Base-by-base conservation (phyloP, 345 rosid genomes). In the Schrenkiella parvula region DNA sequence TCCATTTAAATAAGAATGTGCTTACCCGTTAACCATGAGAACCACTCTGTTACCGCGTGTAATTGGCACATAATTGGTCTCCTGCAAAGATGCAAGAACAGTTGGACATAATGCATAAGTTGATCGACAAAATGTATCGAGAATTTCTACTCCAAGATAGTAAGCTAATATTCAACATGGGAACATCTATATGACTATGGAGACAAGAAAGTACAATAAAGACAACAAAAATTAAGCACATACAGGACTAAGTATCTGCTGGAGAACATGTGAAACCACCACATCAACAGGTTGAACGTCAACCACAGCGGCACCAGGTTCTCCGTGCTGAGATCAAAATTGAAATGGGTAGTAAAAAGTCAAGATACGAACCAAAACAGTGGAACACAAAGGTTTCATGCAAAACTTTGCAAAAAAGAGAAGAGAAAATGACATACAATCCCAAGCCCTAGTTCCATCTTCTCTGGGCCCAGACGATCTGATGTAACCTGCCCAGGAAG, bases 371-470 rank as follows among this genome's bases (percentile, higher is more conserved):
- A 58, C 70, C 73, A 58, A 60, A 47, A 35, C 15, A 50, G 5
- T 4, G 46, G 34, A 68, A 15, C 21, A 59, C 55, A 39, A 10
- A 28, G 11, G n/a, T 48, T 43, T 21, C 53, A 18, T 35, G 44
- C 17, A 48, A 21, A 35, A n/a, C n/a, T 28, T 14, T 8, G 12
- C 8, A 22, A 43, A 38, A n/a, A 4, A 50, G 21, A 25, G 13
- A 35, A 8, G n/a, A 73, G 25, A 68, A 72, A 70, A 48, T 44
- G 73, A 82, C 96, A 84, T 84, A 93, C 98, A 79, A 93, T 88
- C 84, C 97, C 97, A 66, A 93, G 96, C 70, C 97, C 98, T 66
- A 93, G 96, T 75, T 93, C 97, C 95, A 93, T 89, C 82, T 91
- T 93, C 57, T 88, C 91, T 4, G 83, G 82, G 50, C 95, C 97